These are phyloP conservation scores for Colletotrichum lentis DNA, from an alignment of 2,329 filamentous ascomycete genomes.

Conservation along the genomic window DNA sequence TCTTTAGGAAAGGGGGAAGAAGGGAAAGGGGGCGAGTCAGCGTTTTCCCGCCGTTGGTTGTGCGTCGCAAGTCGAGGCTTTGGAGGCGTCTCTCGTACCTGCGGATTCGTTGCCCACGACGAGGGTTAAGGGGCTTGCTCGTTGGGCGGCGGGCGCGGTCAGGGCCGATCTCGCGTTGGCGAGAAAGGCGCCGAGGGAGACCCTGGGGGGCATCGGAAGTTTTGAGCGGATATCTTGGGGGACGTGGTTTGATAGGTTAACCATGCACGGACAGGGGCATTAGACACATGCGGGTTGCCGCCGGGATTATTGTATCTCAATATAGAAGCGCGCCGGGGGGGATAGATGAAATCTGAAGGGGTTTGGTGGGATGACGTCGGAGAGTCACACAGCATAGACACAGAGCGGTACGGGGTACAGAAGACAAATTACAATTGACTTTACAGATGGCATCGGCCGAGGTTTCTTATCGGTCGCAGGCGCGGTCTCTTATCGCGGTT, in stretches of 20 bases:
- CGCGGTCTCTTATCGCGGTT: conserved; percentile 9
- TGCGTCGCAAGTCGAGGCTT: no score
- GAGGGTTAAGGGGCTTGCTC: conserved; percentile 62
- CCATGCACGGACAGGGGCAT: background rate
- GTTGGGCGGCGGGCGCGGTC: conserved; percentile 53
- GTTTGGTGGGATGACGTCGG: conserved; percentile 27
- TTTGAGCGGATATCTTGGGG: no score
- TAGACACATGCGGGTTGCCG: conserved; percentile 1
- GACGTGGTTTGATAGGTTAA: background rate
- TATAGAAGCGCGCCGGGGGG: conserved; percentile 8
- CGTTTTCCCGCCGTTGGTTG: background rate
- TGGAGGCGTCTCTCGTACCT: conserved; percentile 52
- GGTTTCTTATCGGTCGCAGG: conserved; percentile 6
- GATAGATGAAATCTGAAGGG: background rate
- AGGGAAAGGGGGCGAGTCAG: background rate
- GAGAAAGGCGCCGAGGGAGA: conserved; percentile 61
- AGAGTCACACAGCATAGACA: background rate
- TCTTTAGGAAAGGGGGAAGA: conserved; percentile 57
- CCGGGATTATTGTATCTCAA: background rate
- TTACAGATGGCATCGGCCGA: conserved; percentile 7
- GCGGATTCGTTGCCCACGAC: conserved; percentile 75
- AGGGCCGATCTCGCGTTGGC: conserved; percentile 59
- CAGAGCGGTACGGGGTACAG: background rate
- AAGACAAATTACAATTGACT: background rate
- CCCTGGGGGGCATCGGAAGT: conserved; percentile 44